Conservation (phyloP, 1,284 basidiomycete species). For the Thelephora terrestris region DNA sequence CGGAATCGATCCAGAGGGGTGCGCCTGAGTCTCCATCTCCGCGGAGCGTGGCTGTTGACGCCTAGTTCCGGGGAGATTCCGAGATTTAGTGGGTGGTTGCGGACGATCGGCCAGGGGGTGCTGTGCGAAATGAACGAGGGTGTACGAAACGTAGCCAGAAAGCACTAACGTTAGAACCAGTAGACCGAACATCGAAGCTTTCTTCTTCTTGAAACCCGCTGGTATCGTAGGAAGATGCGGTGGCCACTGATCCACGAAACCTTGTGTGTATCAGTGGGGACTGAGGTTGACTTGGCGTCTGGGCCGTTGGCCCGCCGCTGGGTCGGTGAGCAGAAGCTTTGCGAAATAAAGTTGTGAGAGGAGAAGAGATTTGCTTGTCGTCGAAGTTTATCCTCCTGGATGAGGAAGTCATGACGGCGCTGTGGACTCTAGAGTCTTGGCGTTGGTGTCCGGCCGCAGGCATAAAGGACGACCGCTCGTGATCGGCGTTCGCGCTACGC, state of each 20-base stretch:
- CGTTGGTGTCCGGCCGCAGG: no score
- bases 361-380: slow-evolving; percentile 23
- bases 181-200: slow-evolving; percentile 5
- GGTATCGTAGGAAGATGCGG: slow-evolving; percentile 31
- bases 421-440: no score
- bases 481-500: neutral
- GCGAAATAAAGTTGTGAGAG: slow-evolving; percentile 31
- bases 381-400: no score
- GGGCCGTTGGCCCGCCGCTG: slow-evolving; percentile 7
- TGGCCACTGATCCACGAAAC: slow-evolving; percentile 48
- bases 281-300: slow-evolving; percentile 20
- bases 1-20: slow-evolving; percentile 6
- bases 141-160: slow-evolving; percentile 14
- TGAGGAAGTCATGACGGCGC: no score
- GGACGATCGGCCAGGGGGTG: slow-evolving; percentile 4
- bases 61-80: neutral
- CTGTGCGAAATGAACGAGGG: slow-evolving; percentile 6
- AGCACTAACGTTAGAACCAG: slow-evolving; percentile 6
- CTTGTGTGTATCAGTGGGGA: slow-evolving; percentile 56
- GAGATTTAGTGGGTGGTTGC: neutral
- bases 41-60: no score
- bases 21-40: slow-evolving; percentile 1
- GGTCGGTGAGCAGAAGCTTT: slow-evolving; percentile 28
- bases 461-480: neutral
- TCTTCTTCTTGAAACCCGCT: slow-evolving; percentile 16